Evolutionary conservation across 169 alveolate species (phyloP).

Genomic region (Plasmodium cynomolgi): DNA sequence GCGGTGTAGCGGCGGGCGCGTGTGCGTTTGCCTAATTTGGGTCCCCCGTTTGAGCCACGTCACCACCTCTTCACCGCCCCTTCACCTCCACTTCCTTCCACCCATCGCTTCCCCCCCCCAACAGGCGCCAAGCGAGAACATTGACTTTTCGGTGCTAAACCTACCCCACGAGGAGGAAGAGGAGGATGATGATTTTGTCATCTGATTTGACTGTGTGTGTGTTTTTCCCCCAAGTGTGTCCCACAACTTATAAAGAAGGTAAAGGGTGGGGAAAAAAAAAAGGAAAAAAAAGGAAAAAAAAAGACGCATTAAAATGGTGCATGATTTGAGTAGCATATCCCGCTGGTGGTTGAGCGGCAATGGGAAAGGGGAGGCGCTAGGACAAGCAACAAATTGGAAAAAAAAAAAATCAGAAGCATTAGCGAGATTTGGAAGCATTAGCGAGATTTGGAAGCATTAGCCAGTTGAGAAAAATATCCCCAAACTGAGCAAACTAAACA

Average conservation of each 20-base stretch:
- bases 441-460: not conserved
- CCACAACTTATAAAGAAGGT: not conserved
- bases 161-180: constrained; percentile 28
- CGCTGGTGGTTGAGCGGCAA: not conserved
- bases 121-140: constrained; percentile 56
- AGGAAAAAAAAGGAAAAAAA: not conserved
- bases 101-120: not conserved
- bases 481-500: not conserved
- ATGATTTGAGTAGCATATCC: not conserved
- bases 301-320: not conserved
- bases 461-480: not conserved
- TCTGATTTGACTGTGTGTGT: not conserved
- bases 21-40: not conserved
- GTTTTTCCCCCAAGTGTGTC: not conserved
- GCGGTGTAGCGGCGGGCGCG: not conserved
- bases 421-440: no score
- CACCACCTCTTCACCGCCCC: no score
- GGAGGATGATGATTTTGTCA: not conserved
- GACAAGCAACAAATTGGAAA: not conserved
- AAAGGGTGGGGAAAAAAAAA: not conserved
- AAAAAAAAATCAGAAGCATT: no score
- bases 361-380: not conserved
- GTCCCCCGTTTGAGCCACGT: no score
- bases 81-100: not conserved
- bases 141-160: constrained; percentile 61